Base-by-base conservation (phyloP, 2,329 filamentous ascomycete species). In the Myriosclerotinia scirpicola region DNA sequence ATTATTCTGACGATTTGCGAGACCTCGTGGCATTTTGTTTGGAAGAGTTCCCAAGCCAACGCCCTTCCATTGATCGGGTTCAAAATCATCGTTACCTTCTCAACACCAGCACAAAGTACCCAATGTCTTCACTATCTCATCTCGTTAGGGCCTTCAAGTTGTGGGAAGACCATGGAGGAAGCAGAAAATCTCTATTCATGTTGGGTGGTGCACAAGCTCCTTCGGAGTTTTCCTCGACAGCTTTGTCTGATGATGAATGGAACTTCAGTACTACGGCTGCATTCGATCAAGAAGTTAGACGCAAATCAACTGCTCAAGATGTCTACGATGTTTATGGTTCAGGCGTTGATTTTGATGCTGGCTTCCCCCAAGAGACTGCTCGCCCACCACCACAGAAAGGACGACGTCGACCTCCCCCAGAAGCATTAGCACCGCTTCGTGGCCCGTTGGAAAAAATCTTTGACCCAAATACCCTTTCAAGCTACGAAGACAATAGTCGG, bases 161-260 rank as follows among this genome's bases (percentile, higher is more conserved):
- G 26, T 94, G 91, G 91, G 90, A 93, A 76, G 84, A 87, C 9
- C 84, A 86, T 71, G 91, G 91, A 34, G 90, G 90, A 38, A 86
- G 85, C 71, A 84, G 91, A 55, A 85, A 85, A 69, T 89, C 87
- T 20, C 79, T 90, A 0, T 90, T 90, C 69, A 82, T 82, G 7
- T 77, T 81, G 3, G 84, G 84, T 30, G 87, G 87, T 67, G 87
- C 86, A 2, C 84, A 87, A 69, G 72, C 70, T 15, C 68, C 71
- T 8, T 69, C 72, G 56, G 73, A 78, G 17, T 80, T 83, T 36
- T 72, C 82, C 22, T 76, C 77, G 0, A 79, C 81, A 3, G 80
- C 80, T 1, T 79, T 67, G 46, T 64, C 79, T 20, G 82, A 82
- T 66, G 86, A 88, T 69, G 86, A 88, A 69, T 89, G 87, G 87